Base-by-base conservation (phyloP, 2,329 filamentous ascomycete genomes). In the Cytospora piceicola region DNA sequence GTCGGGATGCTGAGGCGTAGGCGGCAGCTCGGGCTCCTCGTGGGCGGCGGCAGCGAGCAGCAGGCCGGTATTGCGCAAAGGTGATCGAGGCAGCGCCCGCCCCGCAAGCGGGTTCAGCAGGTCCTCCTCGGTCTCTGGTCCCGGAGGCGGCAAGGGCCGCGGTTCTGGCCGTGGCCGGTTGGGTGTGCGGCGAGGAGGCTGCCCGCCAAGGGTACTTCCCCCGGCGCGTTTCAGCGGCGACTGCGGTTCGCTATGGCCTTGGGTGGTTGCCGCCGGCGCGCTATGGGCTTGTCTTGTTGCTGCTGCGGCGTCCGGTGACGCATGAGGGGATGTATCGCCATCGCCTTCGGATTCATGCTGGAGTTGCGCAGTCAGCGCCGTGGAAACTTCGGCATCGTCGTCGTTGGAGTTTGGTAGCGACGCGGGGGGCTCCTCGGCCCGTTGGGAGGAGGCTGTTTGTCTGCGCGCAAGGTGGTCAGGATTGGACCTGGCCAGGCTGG, bases 1-100 rank as follows among this genome's bases (percentile, higher is more conserved):
- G 65, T 88, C 86, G 2, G 77, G 78, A 57, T 83, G 79, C 34
- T 80, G 79, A 0, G 83, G 82, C 0, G 85, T 85, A 0, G 85
- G 85, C 3, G 89, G 89, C 6, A 91, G 79, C 57, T 90, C 87
- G 1, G 88, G 88, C 70, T 91, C 87, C 20, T 81, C 81, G n/a
- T 73, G 69, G 8, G 75, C 75, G 3, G 73, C 68, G 8, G 70
- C 65, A 0, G 75, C 74, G 0, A 77, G 68, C 2, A 77, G 68
- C 1, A 76, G 75, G 7, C 73, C 75, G 22, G 67, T 75, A n/a
- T 57, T 36, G 34, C 34, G 56, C 32, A 71, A 78, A 32, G 71
- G 80, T 32, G 72, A 77, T 34, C 79, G 77, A 9, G 75, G 75
- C 29, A 79, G 64, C 1, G 71, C 72, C 11, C 77, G 74, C 2